Base-by-base conservation (phyloP, 805 yeast genomes). In the Wickerhamomyces strasburgensis region DNA sequence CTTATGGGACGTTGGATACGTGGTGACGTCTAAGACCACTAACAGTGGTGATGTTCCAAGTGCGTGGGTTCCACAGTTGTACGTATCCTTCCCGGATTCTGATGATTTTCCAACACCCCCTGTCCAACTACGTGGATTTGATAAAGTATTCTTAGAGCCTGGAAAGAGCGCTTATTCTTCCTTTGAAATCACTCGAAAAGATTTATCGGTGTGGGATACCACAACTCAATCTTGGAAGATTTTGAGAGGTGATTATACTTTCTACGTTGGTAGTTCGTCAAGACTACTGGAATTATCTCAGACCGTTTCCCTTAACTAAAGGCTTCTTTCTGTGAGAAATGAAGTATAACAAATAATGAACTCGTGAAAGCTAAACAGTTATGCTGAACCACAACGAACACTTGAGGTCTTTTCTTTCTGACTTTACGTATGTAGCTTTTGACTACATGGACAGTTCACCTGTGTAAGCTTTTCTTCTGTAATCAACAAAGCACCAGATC, bases 191-290 rank as follows among this genome's bases (percentile, higher is more conserved):
- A 53, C 62, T 29, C 66, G 71, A 48, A 61, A 76, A 33, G 81
- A 75, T 50, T 50, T 75, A 41, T 62, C 75, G 27, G 64, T 72
- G 19, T 75, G 80, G 79, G 78, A 73, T 47, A 60, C 70, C 2
- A 59, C 46, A n/a, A 55, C 65, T 10, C 77, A 73, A 50, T 69
- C 70, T 44, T 75, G 81, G 81, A 58, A 70, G 17, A 67, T 75
- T 25, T 74, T 71, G 48, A 65, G 71, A 19, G 82, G 81, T 3
- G 61, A 66, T 5, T 76, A 73, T 56, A 64, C 62, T 37, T 56
- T 75, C 11, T 74, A 64, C 43, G 61, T 73, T 27, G 70, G 78
- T 1, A 60, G 70, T 15, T 62, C 70, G n/a, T 65, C 73, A 45
- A 52, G 70, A 34, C 60, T 59, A 31, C 52, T 67, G 15, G 73